A percentile compares a stretch with the other conserved stretches of the same genome.
These are phyloP conservation scores for Sporothrix brunneoviolacea DNA, from an alignment of 2,329 filamentous ascomycete species.

Conservation along the genomic window DNA sequence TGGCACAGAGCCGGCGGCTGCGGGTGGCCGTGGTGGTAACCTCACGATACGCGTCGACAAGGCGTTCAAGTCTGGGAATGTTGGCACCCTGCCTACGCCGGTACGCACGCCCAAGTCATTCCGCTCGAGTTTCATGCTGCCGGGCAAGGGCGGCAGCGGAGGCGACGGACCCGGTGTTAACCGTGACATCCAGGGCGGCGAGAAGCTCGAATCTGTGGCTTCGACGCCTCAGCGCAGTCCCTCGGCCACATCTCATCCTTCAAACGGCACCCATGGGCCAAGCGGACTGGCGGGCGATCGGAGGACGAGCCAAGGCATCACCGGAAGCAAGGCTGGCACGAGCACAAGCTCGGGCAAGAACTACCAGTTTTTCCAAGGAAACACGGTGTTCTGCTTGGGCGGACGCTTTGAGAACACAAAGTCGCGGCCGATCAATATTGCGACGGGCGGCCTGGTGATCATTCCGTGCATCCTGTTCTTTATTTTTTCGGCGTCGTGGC, in stretches of 20 bases:
- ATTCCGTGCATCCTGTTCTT: conserved; percentile 80
- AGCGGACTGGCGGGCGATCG: conserved; percentile 4
- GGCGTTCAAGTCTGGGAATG: conserved; percentile 42
- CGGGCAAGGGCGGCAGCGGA: conserved; percentile 44
- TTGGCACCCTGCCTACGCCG: conserved; percentile 46
- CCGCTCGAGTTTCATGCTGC: conserved; percentile 65
- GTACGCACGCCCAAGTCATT: conserved; percentile 70
- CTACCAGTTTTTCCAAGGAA: conserved; percentile 89
- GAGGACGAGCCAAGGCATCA: background rate
- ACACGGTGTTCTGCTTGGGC: conserved; percentile 81
- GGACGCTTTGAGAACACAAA: conserved; percentile 84
- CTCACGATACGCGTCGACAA: conserved; percentile 55
- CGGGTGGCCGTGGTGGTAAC: conserved; percentile 21
- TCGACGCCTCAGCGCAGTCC: conserved; percentile 61
- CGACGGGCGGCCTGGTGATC: conserved; percentile 73
- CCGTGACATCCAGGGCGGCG: conserved; percentile 59
- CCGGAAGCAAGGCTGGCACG: background rate
- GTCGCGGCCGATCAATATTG: conserved; percentile 81
- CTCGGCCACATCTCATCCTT: conserved; percentile 21
- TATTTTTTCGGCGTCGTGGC: conserved; percentile 72
- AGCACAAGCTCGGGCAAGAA: conserved; percentile 52
- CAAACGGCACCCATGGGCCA: conserved; percentile 30
- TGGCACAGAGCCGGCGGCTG: background rate
- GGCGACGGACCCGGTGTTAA: conserved; percentile 41
- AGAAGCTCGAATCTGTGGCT: conserved; percentile 75